Evolutionary conservation across 768 basidiomycete genomes (phyloP).

Genomic region (Podaxis sp.): DNA sequence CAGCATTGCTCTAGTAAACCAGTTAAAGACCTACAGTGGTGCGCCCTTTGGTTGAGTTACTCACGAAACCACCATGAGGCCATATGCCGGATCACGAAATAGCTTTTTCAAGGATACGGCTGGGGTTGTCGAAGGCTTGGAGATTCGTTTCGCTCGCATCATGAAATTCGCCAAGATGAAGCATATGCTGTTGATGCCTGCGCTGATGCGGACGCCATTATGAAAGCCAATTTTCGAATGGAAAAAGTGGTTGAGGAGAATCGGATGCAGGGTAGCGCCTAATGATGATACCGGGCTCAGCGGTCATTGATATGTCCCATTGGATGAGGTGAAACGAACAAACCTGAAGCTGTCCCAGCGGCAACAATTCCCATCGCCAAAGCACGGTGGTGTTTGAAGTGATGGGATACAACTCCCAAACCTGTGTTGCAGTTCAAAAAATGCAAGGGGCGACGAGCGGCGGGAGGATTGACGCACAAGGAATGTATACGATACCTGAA

Average conservation of each 20-base stretch:
- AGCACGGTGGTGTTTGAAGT: constrained; percentile 32
- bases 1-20: constrained; percentile 27
- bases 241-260: constrained; percentile 57
- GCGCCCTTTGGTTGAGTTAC: neutral
- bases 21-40: neutral
- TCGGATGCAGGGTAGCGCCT: constrained; percentile 62
- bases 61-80: constrained; percentile 38
- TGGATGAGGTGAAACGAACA: neutral
- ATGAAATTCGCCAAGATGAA: constrained; percentile 33
- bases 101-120: constrained; percentile 29
- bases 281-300: constrained; percentile 43
- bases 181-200: constrained; percentile 34
- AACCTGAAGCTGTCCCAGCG: constrained; percentile 20
- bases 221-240: constrained; percentile 49
- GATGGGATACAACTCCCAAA: constrained; percentile 34
- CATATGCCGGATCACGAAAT: constrained; percentile 42
- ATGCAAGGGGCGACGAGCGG: neutral
- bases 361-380: constrained; percentile 35
- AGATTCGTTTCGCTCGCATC: constrained; percentile 38
- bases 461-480: constrained; percentile 19
- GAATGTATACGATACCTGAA: constrained; percentile 50
- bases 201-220: constrained; percentile 46
- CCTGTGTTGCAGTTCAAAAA: constrained; percentile 7
- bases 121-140: constrained; percentile 28
- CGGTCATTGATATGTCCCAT: neutral